Conservation (phyloP, 78 protist species). For the Dictyostelium brefeldianum region DNA sequence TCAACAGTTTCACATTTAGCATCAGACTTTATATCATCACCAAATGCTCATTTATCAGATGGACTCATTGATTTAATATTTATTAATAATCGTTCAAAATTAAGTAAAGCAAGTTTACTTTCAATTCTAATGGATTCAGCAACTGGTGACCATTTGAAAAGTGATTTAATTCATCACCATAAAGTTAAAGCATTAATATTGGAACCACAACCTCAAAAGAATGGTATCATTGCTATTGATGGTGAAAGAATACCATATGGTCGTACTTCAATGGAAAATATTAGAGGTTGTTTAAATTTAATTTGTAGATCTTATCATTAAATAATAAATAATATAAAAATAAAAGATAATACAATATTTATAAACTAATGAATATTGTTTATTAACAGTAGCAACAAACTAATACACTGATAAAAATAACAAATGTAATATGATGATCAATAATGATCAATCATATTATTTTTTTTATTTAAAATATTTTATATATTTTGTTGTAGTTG, state of each 20-base stretch:
- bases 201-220: slow-evolving; percentile 34
- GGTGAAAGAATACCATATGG: slow-evolving; percentile 75
- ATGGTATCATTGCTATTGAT: slow-evolving; percentile 65
- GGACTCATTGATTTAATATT: slow-evolving; percentile 55
- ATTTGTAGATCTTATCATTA: slow-evolving; percentile 45
- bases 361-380: too few species aligned
- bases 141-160: slow-evolving; percentile 51
- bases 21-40: slow-evolving; percentile 61
- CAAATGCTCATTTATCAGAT: slow-evolving; percentile 70
- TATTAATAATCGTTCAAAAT: slow-evolving; percentile 29
- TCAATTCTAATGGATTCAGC: slow-evolving; percentile 51
- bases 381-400: too few species aligned
- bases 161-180: slow-evolving; percentile 34
- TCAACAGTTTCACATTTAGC: slow-evolving; percentile 56
- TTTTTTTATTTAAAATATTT: too few species aligned
- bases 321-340: too few species aligned
- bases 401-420: too few species aligned
- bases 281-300: slow-evolving; percentile 69
- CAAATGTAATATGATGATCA: too few species aligned
- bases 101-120: slow-evolving; percentile 18
- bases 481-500: too few species aligned
- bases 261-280: slow-evolving; percentile 58
- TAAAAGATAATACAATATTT: too few species aligned
- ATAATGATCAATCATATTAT: too few species aligned
- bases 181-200: slow-evolving; percentile 50